Percentiles rank a stretch among this genome's conserved stretches.
These are phyloP conservation scores for Cephaloascus albidus DNA, from an alignment of 805 yeast species.

Conservation along the genomic window DNA sequence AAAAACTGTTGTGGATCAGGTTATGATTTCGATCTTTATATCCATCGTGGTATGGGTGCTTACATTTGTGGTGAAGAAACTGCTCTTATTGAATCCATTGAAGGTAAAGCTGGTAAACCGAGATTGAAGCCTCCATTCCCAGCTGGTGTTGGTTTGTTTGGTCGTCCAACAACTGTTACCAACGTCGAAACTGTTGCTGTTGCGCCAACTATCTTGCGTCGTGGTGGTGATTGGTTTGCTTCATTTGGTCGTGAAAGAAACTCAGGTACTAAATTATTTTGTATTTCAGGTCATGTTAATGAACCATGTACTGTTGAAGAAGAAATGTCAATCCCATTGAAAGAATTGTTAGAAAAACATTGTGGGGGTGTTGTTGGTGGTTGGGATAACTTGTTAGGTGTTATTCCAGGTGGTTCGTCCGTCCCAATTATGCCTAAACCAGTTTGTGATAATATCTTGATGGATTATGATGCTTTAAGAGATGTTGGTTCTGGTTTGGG, in stretches of 20 bases:
- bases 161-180: conserved; percentile 86
- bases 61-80: conserved; percentile 92
- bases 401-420: conserved; percentile 86
- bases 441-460: conserved; percentile 57
- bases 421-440: conserved; percentile 73
- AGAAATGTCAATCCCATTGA: conserved; percentile 85
- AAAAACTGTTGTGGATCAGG: conserved; percentile 85
- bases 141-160: conserved; percentile 86
- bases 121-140: conserved; percentile 93
- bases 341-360: conserved; percentile 76
- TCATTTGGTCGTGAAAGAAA: conserved; percentile 80
- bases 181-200: conserved; percentile 89
- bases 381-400: conserved; percentile 84
- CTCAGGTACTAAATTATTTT: conserved; percentile 73
- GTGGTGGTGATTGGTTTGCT: conserved; percentile 86
- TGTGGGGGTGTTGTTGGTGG: conserved; percentile 91
- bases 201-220: conserved; percentile 80
- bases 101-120: conserved; percentile 92
- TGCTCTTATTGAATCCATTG: conserved; percentile 78
- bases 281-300: conserved; percentile 86
- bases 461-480: conserved; percentile 84
- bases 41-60: conserved; percentile 93
- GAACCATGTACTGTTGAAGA: conserved; percentile 92
- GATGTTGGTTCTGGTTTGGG: conserved; percentile 86
- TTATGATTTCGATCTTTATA: conserved; percentile 70